These are phyloP conservation scores for Lactuca sativa DNA, from an alignment of 129 eudicot species.

Conservation along the genomic window DNA sequence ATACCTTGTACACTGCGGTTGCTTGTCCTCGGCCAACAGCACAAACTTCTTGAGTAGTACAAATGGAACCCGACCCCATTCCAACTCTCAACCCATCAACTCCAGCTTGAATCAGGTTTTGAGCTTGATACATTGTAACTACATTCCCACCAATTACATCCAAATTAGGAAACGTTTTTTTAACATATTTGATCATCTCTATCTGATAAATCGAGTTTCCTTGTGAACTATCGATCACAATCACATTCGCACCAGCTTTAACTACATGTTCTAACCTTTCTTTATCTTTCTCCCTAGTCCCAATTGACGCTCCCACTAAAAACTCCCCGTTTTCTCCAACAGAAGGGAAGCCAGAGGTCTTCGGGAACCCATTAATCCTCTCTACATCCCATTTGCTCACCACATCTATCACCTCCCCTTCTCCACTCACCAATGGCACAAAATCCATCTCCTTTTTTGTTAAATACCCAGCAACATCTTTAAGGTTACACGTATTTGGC, in stretches of 20 bases:
- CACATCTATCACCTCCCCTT: slow-evolving; percentile 56
- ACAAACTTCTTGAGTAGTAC: slow-evolving; percentile 95
- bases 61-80: slow-evolving; percentile 98
- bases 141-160: slow-evolving; percentile 96
- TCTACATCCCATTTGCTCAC: slow-evolving; percentile 49
- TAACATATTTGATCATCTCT: slow-evolving; percentile 83
- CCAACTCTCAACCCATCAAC: slow-evolving; percentile 96
- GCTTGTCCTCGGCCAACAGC: slow-evolving; percentile 99
- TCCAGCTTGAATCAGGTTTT: slow-evolving; percentile 84
- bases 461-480: slow-evolving; percentile 70
- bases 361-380: slow-evolving; percentile 59
- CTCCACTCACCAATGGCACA: slow-evolving; percentile 62
- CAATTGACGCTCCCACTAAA: slow-evolving; percentile 79
- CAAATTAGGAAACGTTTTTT: slow-evolving; percentile 53
- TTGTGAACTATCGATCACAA: slow-evolving; percentile 88
- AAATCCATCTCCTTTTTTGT: slow-evolving; percentile 45
- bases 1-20: slow-evolving; percentile 90
- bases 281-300: slow-evolving; percentile 83
- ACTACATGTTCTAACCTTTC: slow-evolving; percentile 74
- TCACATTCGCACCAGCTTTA: slow-evolving; percentile 69
- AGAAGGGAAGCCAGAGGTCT: slow-evolving; percentile 59
- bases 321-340: slow-evolving; percentile 59
- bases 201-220: slow-evolving; percentile 89
- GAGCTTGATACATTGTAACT: slow-evolving; percentile 79
- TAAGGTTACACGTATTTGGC: slow-evolving; percentile 46